These are phyloP conservation scores for Phytophthora nicotianae DNA, from an alignment of 352 stramenopile genomes.

Conservation along the genomic window DNA sequence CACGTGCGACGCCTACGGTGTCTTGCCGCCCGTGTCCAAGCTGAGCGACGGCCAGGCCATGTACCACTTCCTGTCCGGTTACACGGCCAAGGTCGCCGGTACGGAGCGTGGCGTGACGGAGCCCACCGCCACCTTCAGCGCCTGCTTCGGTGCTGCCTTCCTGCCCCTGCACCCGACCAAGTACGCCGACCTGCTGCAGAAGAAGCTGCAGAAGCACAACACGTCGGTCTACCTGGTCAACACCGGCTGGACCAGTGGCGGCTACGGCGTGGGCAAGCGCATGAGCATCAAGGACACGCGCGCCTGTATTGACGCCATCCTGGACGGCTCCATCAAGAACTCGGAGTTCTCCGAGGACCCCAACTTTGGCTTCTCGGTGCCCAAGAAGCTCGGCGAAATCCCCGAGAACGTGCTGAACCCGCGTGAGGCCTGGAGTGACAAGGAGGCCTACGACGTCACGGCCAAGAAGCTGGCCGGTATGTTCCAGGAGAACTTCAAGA, in stretches of 20 bases:
- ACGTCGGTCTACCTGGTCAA: conserved; percentile 97
- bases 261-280: conserved; percentile 95
- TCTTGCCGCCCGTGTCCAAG: conserved; percentile 96
- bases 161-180: conserved; percentile 96
- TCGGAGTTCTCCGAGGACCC: conserved; percentile 84
- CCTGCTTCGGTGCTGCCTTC: conserved; percentile 98
- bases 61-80: conserved; percentile 99
- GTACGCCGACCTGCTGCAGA: conserved; percentile 96
- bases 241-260: conserved; percentile 96
- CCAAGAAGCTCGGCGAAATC: conserved; percentile 87
- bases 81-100: conserved; percentile 98
- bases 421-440: conserved; percentile 93
- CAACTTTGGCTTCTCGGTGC: conserved; percentile 96
- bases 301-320: conserved; percentile 95
- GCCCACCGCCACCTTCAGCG: conserved; percentile 95
- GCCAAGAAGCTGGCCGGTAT: conserved; percentile 94
- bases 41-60: conserved; percentile 95
- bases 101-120: conserved; percentile 98
- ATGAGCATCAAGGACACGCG: conserved; percentile 98
- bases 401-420: conserved; percentile 91
- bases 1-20: conserved; percentile 98
- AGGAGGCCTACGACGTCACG: conserved; percentile 90
- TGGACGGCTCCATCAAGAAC: conserved; percentile 96
- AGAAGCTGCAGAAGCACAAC: conserved; percentile 96
- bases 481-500: conserved; percentile 97